Percentiles rank a stretch among this genome's conserved stretches.
These are phyloP conservation scores for Phytophthora tubulina DNA, from an alignment of 352 stramenopile species.

Conservation along the genomic window DNA sequence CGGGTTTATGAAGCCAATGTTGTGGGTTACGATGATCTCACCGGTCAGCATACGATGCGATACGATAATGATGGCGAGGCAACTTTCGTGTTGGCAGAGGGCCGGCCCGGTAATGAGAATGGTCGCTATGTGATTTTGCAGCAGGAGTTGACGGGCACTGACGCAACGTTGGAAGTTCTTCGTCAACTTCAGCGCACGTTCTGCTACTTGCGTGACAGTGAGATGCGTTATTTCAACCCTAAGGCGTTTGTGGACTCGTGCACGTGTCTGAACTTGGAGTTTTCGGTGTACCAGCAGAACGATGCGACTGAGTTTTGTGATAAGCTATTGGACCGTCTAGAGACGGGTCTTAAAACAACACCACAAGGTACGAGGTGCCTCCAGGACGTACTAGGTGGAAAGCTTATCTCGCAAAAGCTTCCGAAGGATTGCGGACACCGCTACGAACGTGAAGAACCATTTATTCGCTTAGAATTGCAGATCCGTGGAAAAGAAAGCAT, in stretches of 20 bases:
- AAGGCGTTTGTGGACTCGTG: slow-evolving; percentile 92
- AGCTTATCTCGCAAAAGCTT: slow-evolving; percentile 91
- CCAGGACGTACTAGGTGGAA: slow-evolving; percentile 78
- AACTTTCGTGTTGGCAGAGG: slow-evolving; percentile 92
- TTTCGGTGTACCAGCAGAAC: slow-evolving; percentile 99
- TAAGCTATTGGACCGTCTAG: slow-evolving; percentile 98
- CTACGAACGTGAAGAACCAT: slow-evolving; percentile 97
- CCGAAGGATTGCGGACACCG: slow-evolving; percentile 91
- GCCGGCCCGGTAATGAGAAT: slow-evolving; percentile 96
- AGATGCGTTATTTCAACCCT: slow-evolving; percentile 88
- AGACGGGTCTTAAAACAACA: slow-evolving; percentile 95
- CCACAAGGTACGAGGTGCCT: slow-evolving; percentile 84
- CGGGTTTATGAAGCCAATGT: slow-evolving; percentile 95
- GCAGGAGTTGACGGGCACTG: slow-evolving; percentile 75
- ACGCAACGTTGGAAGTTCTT: slow-evolving; percentile 90
- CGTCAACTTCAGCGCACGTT: slow-evolving; percentile 92
- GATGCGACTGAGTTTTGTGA: slow-evolving; percentile 99
- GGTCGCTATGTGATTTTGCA: slow-evolving; percentile 92
- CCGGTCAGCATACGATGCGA: slow-evolving; percentile 78
- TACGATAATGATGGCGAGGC: slow-evolving; percentile 92
- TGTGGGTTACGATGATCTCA: slow-evolving; percentile 86
- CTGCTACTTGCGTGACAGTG: slow-evolving; percentile 87
- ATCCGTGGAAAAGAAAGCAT: slow-evolving; percentile 99
- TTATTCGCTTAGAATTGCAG: slow-evolving; percentile 98
- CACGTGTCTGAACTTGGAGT: slow-evolving; percentile 91